Percentiles rank a stretch among this genome's conserved stretches.
Conservation (phyloP, 257 asterid genomes). For the Petunia axillaris region DNA sequence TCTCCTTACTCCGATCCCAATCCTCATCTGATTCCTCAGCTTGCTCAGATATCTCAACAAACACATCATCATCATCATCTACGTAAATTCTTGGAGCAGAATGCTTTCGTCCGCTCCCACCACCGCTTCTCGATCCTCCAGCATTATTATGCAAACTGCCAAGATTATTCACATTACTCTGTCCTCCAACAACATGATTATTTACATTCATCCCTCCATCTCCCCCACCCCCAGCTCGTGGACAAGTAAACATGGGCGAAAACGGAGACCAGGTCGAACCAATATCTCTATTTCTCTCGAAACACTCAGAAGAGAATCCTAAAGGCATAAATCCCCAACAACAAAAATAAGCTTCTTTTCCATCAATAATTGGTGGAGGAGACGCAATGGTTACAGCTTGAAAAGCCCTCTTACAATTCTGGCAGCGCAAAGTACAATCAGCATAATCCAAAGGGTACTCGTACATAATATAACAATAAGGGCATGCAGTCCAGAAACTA, state of each 20-base stretch:
- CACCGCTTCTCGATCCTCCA: constrained; percentile 24
- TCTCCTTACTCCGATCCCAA: constrained; percentile 49
- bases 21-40: constrained; percentile 68
- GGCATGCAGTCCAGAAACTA: constrained; percentile 76
- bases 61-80: constrained; percentile 66
- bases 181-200: constrained; percentile 24
- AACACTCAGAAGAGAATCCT: constrained; percentile 51
- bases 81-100: constrained; percentile 54
- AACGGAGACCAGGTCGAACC: constrained; percentile 74
- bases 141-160: constrained; percentile 24
- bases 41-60: constrained; percentile 65
- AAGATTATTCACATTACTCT: constrained; percentile 30
- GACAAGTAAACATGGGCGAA: constrained; percentile 75
- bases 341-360: constrained; percentile 64
- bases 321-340: constrained; percentile 81
- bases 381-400: constrained; percentile 70
- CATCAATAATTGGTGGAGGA: constrained; percentile 71
- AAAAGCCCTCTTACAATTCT: constrained; percentile 78
- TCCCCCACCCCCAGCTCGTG: constrained; percentile 41
- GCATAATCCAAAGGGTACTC: constrained; percentile 68
- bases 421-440: constrained; percentile 76
- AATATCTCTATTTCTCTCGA: constrained; percentile 43
- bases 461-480: constrained; percentile 81
- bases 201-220: constrained; percentile 24
- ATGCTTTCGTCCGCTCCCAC: constrained; percentile 41